phyloP scores from a whole-genome alignment of 305 asterid genomes.

The Fraxinus latifolia region DNA sequence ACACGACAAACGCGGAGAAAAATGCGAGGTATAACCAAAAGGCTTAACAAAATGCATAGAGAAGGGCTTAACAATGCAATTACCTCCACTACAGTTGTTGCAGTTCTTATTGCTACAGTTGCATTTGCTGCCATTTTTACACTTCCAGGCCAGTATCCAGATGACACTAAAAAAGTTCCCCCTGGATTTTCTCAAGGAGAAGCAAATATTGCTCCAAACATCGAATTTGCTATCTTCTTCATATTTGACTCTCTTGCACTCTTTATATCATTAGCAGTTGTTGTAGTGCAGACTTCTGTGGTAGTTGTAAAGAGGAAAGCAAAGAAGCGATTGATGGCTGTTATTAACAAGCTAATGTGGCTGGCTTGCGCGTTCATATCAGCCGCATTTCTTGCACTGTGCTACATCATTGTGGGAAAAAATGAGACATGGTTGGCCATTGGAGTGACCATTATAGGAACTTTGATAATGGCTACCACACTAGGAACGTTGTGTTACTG shows the following conservation, averaged over 20 bases:
- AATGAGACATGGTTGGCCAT: constrained; percentile 55
- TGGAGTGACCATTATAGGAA: constrained; percentile 56
- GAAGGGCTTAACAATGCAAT: constrained; percentile 82
- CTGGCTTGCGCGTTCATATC: constrained; percentile 69
- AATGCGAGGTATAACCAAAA: constrained; percentile 57
- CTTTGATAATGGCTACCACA: constrained; percentile 58
- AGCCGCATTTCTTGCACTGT: constrained; percentile 56
- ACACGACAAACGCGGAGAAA: constrained; percentile 57
- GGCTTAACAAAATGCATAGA: constrained; percentile 67
- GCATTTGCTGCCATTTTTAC: constrained; percentile 77
- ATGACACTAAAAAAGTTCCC: constrained; percentile 32
- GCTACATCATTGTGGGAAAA: constrained; percentile 56
- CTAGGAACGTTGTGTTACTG: constrained; percentile 68
- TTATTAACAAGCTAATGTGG: constrained; percentile 87
- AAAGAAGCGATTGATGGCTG: constrained; percentile 62
- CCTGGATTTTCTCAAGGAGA: constrained; percentile 49
- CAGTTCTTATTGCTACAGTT: constrained; percentile 77
- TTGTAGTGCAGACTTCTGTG: constrained; percentile 74
- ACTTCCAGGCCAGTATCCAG: constrained; percentile 69
- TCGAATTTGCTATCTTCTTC: constrained; percentile 53
- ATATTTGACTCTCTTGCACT: constrained; percentile 68
- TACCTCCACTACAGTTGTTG: constrained; percentile 74
- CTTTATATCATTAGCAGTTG: constrained; percentile 78
- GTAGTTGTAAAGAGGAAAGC: constrained; percentile 67
- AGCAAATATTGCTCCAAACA: constrained; percentile 51